Base-by-base conservation (phyloP, 371 early-diverging fungal genomes). In the Thermomucor indicae-seudaticae region DNA sequence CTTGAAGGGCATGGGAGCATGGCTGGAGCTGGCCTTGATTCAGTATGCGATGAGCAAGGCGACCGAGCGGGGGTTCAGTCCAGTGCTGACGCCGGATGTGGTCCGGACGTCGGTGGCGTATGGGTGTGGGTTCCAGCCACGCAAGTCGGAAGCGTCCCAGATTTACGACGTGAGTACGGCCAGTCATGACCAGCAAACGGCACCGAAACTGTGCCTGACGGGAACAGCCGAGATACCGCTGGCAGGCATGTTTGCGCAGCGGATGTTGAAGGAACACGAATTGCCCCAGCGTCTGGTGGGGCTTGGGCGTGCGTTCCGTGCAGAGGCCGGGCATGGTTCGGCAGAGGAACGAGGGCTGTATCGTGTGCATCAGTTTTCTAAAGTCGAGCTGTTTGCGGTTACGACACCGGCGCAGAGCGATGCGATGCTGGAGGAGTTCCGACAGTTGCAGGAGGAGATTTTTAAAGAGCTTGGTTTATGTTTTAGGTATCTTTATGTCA, bases 201-300 rank as follows among this genome's bases (percentile, higher is more conserved):
- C 57, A 19, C 64, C 78, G 20, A 65, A 65, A 80, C 58, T 93
- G 20, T 89, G 86, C 52, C 68, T 96, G 27, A 75, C 91, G 0
- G 96, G 91, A 3, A 96, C 97, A 1, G 92, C 95, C 0, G 97
- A 96, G 62, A 91, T 96, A 43, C 92, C 96, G 0, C 62, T 96
- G 23, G 94, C 93, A 1, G 96, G 89, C 1, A 84, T 87, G 81
- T 81, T 89, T 66, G 70, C 89, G 7, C 72, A 81, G 47, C 79
- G 74, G 34, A 64, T 82, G 10, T 39, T 93, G 17, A 59, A 78
- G 8, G 72, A 77, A 48, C 56, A 53, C 30, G 70, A 74, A 3
- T 51, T 93, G 17, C 96, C 96, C 0, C 57, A 82, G 27, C 78
- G 75, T 17, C 38, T 85, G 48, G 95, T 89, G 1, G 96, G 90